Percentiles rank a stretch among this genome's conserved stretches.
Evolutionary conservation across 345 rosid genomes (phyloP).

Genomic region (Physaria fendleri): DNA sequence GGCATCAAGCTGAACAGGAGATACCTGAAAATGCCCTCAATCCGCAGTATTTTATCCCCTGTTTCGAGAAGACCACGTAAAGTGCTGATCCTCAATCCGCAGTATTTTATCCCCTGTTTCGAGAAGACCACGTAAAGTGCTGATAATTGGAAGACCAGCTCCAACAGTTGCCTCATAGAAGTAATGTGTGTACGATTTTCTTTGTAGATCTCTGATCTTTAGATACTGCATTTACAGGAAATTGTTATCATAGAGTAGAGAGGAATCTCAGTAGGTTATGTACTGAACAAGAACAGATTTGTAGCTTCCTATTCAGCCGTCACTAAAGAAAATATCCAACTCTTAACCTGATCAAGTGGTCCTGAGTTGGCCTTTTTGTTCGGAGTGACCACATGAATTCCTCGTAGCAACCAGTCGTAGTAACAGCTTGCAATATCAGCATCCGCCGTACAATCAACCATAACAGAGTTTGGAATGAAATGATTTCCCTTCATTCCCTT

Average conservation of each 20-base stretch:
- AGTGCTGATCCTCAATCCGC: slow-evolving; percentile 85
- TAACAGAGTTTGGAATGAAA: slow-evolving; percentile 80
- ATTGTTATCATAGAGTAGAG: slow-evolving; percentile 5
- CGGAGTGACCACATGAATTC: slow-evolving; percentile 87
- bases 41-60: slow-evolving; percentile 79
- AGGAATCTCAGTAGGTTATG: background rate
- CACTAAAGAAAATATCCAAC: background rate
- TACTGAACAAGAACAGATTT: background rate
- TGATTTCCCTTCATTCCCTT: slow-evolving; percentile 82
- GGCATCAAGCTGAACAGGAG: background rate
- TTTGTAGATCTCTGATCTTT: slow-evolving; percentile 83
- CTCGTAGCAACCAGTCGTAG: slow-evolving; percentile 68
- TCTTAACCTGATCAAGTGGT: slow-evolving; percentile 77
- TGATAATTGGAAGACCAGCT: slow-evolving; percentile 96
- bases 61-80: slow-evolving; percentile 95
- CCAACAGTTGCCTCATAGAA: slow-evolving; percentile 99
- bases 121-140: slow-evolving; percentile 92
- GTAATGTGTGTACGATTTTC: slow-evolving; percentile 94
- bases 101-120: slow-evolving; percentile 96
- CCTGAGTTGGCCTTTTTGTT: slow-evolving; percentile 96
- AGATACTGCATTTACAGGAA: slow-evolving; percentile 49
- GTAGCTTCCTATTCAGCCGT: background rate
- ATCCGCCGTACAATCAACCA: slow-evolving; percentile 96
- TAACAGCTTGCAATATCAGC: slow-evolving; percentile 67
- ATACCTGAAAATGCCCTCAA: slow-evolving; percentile 97